These are phyloP conservation scores for Marasmius sp. DNA, from an alignment of 1,284 basidiomycete genomes.

Conservation along the genomic window DNA sequence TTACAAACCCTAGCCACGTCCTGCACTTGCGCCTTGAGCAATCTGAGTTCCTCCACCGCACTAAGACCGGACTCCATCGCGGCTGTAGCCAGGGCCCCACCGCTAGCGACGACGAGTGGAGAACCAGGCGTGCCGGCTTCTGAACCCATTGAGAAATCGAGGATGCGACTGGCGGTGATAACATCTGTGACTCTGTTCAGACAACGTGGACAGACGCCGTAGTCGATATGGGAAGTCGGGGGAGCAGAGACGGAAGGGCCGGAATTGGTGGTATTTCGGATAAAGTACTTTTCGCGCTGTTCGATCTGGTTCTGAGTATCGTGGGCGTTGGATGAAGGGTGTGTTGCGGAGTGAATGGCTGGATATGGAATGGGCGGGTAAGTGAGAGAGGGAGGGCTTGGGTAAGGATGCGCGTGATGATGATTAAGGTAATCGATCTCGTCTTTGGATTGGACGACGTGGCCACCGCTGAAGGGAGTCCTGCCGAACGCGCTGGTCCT, in stretches of 20 bases:
- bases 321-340: not conserved
- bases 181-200: not conserved
- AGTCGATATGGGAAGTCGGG: not conserved
- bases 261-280: not conserved
- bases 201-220: not conserved
- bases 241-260: not conserved
- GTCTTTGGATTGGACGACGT: too few relatives aligned
- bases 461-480: too few relatives aligned
- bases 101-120: constrained; percentile 8
- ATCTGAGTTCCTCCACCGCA: constrained; percentile 66
- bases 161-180: not conserved
- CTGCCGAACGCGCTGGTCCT: too few relatives aligned
- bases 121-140: not conserved
- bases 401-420: too few relatives aligned
- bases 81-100: constrained; percentile 41
- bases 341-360: not conserved
- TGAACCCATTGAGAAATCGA: not conserved
- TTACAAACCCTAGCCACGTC: constrained; percentile 89
- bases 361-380: not conserved
- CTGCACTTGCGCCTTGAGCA: constrained; percentile 70
- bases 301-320: not conserved
- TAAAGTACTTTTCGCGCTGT: not conserved
- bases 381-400: not conserved
- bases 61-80: constrained; percentile 52
- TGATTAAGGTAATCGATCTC: too few relatives aligned